phyloP scores from a whole-genome alignment of 202 grass and related monocot genomes.

The Panicum hallii region DNA sequence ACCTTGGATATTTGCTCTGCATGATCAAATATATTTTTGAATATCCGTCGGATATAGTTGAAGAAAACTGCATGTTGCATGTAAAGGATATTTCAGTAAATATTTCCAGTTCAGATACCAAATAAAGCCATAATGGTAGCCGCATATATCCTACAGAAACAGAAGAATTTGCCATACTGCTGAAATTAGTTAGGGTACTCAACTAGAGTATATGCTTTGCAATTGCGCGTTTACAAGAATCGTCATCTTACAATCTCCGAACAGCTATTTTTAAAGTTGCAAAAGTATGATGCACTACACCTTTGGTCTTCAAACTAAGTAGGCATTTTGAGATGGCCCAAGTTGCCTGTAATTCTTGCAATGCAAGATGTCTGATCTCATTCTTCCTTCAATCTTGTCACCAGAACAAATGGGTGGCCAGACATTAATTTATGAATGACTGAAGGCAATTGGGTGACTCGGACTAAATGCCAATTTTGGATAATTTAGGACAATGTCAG shows the following conservation, averaged over 20 bases:
- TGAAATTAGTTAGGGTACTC: not conserved
- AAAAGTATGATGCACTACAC: not conserved
- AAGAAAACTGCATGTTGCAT: constrained; percentile 86
- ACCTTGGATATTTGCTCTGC: constrained; percentile 98
- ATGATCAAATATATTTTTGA: constrained; percentile 97
- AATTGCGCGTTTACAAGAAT: not conserved
- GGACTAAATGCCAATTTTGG: not conserved
- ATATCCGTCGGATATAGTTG: constrained; percentile 83
- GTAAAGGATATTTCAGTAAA: constrained; percentile 29
- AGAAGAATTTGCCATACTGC: constrained; percentile 10
- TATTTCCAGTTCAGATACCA: not conserved
- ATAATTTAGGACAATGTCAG: not conserved
- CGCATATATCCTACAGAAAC: not conserved
- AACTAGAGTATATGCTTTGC: constrained; percentile 4
- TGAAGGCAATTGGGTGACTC: constrained; percentile 1
- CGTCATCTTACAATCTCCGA: not conserved
- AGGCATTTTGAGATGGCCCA: constrained; percentile 14
- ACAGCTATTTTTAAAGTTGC: not conserved
- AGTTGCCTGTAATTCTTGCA: not conserved
- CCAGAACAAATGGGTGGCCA: not conserved
- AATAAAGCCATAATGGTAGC: constrained; percentile 22
- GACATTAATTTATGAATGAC: not conserved
- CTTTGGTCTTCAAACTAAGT: constrained; percentile 20
- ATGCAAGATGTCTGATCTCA: not conserved
- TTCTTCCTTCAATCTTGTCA: not conserved